Evolutionary conservation across 352 stramenopile genomes (phyloP).

Genomic region (Phytophthora megakarya): DNA sequence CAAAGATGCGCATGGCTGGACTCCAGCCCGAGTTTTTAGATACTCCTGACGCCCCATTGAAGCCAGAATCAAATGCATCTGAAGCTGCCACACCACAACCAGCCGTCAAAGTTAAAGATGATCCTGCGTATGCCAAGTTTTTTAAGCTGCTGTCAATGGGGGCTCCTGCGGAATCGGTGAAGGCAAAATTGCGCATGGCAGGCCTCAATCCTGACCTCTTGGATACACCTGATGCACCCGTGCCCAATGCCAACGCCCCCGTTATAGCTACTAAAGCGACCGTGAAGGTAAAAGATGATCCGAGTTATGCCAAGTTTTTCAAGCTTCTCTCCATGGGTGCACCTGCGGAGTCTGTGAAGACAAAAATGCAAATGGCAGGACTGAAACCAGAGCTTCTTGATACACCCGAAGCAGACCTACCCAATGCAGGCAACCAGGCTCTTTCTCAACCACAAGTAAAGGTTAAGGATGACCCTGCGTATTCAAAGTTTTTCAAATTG

Average conservation of each 20-base stretch:
- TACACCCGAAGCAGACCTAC: slow-evolving; percentile 55
- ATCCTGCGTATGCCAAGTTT: slow-evolving; percentile 68
- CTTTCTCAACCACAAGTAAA: slow-evolving; percentile 32
- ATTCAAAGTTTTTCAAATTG: slow-evolving; percentile 80
- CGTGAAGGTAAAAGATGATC: slow-evolving; percentile 68
- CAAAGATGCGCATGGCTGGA: slow-evolving; percentile 77
- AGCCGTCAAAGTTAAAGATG: slow-evolving; percentile 59
- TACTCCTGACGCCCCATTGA: slow-evolving; percentile 53
- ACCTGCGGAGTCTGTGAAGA: slow-evolving; percentile 57
- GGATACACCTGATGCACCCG: slow-evolving; percentile 67
- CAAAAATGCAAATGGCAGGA: slow-evolving; percentile 68
- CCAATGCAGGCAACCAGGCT: slow-evolving; percentile 5
- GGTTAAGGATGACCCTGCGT: slow-evolving; percentile 70
- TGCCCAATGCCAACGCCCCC: slow-evolving; percentile 24
- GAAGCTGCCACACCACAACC: slow-evolving; percentile 1
- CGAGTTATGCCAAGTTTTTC: slow-evolving; percentile 77
- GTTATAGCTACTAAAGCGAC: slow-evolving; percentile 1
- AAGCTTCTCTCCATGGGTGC: slow-evolving; percentile 70
- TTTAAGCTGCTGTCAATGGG: slow-evolving; percentile 77
- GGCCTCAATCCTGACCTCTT: slow-evolving; percentile 60
- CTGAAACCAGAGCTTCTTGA: slow-evolving; percentile 73
- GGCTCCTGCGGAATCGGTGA: slow-evolving; percentile 55
- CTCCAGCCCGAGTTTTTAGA: slow-evolving; percentile 78
- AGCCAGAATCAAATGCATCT: slow-evolving; percentile 4
- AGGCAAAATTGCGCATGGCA: slow-evolving; percentile 63